Conservation (phyloP, 345 rosid species). For the Camelina sativa region DNA sequence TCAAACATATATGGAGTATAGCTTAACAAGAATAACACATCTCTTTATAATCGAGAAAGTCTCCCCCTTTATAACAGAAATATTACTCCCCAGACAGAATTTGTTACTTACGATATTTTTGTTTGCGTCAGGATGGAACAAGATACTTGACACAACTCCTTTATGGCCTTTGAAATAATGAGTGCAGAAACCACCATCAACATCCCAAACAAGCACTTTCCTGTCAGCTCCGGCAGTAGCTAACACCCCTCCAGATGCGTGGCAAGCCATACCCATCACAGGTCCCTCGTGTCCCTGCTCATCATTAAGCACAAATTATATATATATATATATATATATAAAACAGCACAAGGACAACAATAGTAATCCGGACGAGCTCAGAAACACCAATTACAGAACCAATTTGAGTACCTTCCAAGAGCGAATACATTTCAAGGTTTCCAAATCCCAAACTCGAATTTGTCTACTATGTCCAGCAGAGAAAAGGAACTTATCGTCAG, state of each 20-base stretch:
- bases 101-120: conserved; percentile 67
- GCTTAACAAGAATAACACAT: neutral
- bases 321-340: neutral
- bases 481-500: conserved; percentile 79
- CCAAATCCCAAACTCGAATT: conserved; percentile 90
- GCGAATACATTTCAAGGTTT: conserved; percentile 72
- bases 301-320: conserved; percentile 12
- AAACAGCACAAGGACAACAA: neutral
- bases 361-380: too few species aligned
- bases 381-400: neutral
- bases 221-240: conserved; percentile 98
- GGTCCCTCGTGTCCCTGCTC: conserved; percentile 94
- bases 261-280: conserved; percentile 87
- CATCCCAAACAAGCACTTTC: conserved; percentile 98
- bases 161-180: conserved; percentile 93
- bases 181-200: conserved; percentile 97
- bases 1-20: conserved; percentile 4
- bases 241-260: conserved; percentile 91
- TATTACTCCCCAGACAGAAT: conserved; percentile 1
- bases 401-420: conserved; percentile 76
- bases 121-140: conserved; percentile 77
- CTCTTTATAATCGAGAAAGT: neutral
- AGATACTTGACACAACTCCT: conserved; percentile 74
- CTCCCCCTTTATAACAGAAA: neutral
- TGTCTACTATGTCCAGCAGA: conserved; percentile 91